phyloP scores from a whole-genome alignment of 2,329 filamentous ascomycete genomes.

The Verticillium nonalfalfae region DNA sequence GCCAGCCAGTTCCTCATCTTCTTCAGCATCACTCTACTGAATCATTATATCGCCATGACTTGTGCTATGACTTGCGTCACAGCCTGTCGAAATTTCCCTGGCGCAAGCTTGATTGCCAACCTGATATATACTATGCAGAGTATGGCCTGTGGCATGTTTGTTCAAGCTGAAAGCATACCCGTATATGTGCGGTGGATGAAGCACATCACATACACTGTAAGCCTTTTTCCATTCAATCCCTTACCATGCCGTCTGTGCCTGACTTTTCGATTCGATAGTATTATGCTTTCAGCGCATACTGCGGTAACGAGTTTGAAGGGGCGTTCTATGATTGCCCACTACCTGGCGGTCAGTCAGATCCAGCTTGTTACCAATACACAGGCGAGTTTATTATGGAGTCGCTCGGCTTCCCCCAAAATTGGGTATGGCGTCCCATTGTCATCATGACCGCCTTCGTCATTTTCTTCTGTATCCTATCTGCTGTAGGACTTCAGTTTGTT shows the following conservation, averaged over 20 bases:
- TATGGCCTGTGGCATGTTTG: conserved; percentile 71
- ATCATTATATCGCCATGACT: conserved; percentile 68
- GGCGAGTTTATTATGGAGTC: conserved; percentile 64
- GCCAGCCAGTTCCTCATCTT: conserved; percentile 64
- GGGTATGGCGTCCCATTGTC: conserved; percentile 62
- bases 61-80: conserved; percentile 65
- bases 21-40: conserved; percentile 60
- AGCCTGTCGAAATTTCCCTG: conserved; percentile 59
- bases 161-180: conserved; percentile 66
- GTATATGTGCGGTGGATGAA: conserved; percentile 77
- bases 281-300: conserved; percentile 66
- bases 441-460: conserved; percentile 55
- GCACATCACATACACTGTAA: conserved; percentile 54
- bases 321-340: conserved; percentile 69
- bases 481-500: conserved; percentile 55
- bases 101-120: conserved; percentile 67
- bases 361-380: conserved; percentile 61
- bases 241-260: conserved; percentile 3
- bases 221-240: conserved; percentile 21
- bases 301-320: conserved; percentile 65
- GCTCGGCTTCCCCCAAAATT: conserved; percentile 60
- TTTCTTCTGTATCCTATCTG: conserved; percentile 56
- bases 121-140: conserved; percentile 67
- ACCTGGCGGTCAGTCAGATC: conserved; percentile 54
- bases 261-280: conserved; percentile 31